A percentile compares a stretch with the other conserved stretches of the same genome.
Conservation (phyloP, 129 eudicot species). For the Kitagawia praeruptora region DNA sequence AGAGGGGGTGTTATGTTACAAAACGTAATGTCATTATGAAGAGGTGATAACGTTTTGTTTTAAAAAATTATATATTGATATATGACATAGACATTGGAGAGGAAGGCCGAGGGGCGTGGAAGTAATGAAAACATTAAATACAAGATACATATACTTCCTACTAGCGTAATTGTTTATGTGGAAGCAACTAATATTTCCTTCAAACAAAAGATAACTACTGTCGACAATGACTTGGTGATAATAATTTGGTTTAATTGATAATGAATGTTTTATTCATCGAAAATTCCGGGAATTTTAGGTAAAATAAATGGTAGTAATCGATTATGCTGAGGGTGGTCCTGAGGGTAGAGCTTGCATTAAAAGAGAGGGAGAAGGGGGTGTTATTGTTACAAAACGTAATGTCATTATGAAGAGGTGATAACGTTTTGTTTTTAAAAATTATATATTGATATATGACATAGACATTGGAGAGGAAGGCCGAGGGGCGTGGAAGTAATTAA, state of each 20-base stretch:
- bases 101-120: not conserved
- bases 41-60: not conserved
- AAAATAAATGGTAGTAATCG: not conserved
- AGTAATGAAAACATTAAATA: not conserved
- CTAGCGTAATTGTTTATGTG: not conserved
- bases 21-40: not conserved
- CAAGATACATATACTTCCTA: not conserved
- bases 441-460: not conserved
- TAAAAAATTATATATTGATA: not conserved
- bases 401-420: not conserved
- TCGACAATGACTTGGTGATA: not conserved
- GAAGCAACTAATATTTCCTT: not conserved
- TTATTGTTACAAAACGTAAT: not conserved
- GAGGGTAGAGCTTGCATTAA: not conserved
- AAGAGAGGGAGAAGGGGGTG: not conserved
- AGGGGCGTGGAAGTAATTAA: not conserved
- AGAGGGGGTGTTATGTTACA: not conserved
- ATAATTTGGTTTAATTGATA: too few relatives aligned
- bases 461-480: not conserved
- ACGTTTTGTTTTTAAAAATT: not conserved
- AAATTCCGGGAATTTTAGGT: too few relatives aligned
- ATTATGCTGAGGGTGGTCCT: not conserved
- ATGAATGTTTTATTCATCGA: too few relatives aligned
- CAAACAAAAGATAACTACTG: not conserved
- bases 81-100: not conserved